phyloP scores from a whole-genome alignment of 352 stramenopile genomes.

The Thraustochytrium striatum region DNA sequence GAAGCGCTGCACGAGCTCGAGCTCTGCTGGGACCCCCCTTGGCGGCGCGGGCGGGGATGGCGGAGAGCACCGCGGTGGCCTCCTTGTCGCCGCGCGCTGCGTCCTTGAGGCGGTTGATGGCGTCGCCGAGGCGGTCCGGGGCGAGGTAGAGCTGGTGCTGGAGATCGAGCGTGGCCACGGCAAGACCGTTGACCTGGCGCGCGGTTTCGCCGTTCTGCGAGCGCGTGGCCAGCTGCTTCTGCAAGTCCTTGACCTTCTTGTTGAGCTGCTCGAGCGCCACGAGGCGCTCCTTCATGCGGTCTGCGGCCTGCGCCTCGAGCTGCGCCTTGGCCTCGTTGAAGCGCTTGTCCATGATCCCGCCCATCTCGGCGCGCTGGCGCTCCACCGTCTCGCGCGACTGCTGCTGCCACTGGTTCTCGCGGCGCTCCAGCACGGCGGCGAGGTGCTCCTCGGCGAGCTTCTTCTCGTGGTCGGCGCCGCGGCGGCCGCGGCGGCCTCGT shows the following conservation, averaged over 20 bases:
- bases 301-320: slow-evolving; percentile 25
- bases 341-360: slow-evolving; percentile 8
- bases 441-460: background rate
- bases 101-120: background rate
- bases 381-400: slow-evolving; percentile 25
- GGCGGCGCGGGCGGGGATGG: background rate
- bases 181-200: background rate
- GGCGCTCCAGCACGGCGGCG: background rate
- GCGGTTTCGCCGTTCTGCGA: slow-evolving; percentile 14
- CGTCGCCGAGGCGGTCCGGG: background rate
- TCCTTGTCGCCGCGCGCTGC: background rate
- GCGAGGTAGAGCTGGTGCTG: slow-evolving; percentile 36
- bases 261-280: slow-evolving; percentile 31
- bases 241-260: slow-evolving; percentile 16
- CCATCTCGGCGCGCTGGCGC: slow-evolving; percentile 24
- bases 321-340: slow-evolving; percentile 23
- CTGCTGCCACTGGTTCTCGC: slow-evolving; percentile 19
- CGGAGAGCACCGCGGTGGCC: background rate
- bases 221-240: background rate
- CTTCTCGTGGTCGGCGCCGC: background rate
- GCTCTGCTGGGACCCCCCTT: background rate
- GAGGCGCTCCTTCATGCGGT: slow-evolving; percentile 18
- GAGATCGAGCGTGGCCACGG: background rate
- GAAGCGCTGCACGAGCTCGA: slow-evolving; percentile 18
- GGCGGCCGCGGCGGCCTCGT: background rate